Evolutionary conservation across 306 rosid species (phyloP), one percentile per base, ranked within the genome.

Genomic region (Dryas octopetala): DNA sequence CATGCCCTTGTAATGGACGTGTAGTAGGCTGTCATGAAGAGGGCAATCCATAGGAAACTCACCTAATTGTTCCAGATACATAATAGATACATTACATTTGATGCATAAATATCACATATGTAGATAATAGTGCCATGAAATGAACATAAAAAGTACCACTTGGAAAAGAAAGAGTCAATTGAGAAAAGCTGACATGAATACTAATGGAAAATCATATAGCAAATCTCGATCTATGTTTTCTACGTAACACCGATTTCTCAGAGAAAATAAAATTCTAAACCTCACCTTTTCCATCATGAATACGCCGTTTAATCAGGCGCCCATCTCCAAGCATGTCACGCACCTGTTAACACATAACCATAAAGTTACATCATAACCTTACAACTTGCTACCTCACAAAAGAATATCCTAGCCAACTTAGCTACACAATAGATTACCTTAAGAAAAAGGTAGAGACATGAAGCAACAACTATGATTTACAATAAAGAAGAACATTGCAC

Each of bases 21-120:
- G 87, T 60, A 92, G 88, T 50, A 89, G 89, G 79, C 97, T 96
- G 83, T 96, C 98, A n/a, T 96, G 97, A 75, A 96, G 99, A 67
- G 98, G 98, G 83, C 98, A 96, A 81, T 96, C 99, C 99, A 96
- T 96, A 14, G 93, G 99, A 82, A 96, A 96, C 5, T 96, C 99
- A 75, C 99, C 99, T 92, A 76, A 79, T 79, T 67, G 43, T 72
- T 69, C 76, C 78, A 86, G 70, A 77, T 16, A 78, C 73, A 78
- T 78, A 16, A 40, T 45, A 59, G 76, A 46, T 61, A 81, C 28
- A 78, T 73, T 63, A 76, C 45, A 10, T 32, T 55, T 59, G 41
- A 68, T 64, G 47, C 28, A 54, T 5, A 17, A 57, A 75, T 51
- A 32, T 17, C 46, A 63, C 10, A 11, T 58, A 70, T 12, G 52